Conservation (phyloP, 208 protist genomes). For the Acanthamoeba quina region DNA sequence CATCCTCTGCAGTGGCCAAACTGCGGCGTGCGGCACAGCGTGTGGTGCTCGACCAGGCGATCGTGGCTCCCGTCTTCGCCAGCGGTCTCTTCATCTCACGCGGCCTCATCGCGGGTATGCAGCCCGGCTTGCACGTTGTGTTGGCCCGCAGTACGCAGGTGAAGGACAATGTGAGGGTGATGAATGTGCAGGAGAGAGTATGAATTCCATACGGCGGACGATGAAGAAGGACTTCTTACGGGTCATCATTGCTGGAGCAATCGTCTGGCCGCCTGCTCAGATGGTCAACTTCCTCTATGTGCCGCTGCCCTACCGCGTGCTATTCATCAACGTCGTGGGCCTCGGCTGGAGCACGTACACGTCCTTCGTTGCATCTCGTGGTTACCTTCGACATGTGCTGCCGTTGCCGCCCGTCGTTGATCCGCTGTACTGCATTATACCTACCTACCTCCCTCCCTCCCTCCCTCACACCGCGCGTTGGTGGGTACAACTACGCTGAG, state of each 20-base stretch:
- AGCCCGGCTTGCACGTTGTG: no score
- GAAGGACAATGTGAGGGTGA: no score
- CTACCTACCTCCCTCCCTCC: no score
- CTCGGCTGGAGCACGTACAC: constrained; percentile 8
- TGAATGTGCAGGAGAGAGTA: not conserved
- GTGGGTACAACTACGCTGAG: no score
- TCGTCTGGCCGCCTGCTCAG: constrained; percentile 1
- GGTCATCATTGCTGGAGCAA: not conserved
- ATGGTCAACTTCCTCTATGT: constrained; percentile 60
- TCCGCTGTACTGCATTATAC: no score
- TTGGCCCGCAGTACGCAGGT: no score
- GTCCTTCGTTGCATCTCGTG: no score
- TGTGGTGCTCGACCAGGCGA: constrained; percentile 10
- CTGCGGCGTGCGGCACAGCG: not conserved
- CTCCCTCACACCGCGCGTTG: no score
- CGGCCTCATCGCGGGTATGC: constrained; percentile 31
- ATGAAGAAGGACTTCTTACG: not conserved
- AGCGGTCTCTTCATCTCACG: constrained; percentile 40
- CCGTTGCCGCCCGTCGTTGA: no score
- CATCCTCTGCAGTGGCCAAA: not conserved
- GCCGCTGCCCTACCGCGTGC: constrained; percentile 33
- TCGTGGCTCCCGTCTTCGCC: constrained; percentile 30
- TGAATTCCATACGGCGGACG: not conserved
- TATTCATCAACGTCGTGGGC: constrained; percentile 66
- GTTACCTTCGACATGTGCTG: no score